A percentile compares a stretch with the other conserved stretches of the same genome.
phyloP scores from a whole-genome alignment of 177 flowering plant species.

The Tripterygium wilfordii region DNA sequence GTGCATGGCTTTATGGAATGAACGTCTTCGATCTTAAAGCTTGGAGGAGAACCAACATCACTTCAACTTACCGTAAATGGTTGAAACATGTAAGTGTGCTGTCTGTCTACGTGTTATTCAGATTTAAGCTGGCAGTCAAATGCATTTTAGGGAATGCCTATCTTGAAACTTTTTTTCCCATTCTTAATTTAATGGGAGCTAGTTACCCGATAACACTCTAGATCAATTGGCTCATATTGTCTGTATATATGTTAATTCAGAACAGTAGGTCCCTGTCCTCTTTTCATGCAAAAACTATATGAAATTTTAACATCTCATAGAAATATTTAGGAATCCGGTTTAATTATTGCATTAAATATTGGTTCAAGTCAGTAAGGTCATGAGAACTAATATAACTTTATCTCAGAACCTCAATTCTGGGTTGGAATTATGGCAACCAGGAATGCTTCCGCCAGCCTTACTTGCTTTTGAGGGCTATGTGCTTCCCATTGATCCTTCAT shows the following conservation, averaged over 20 bases:
- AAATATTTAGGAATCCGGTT: too few relatives aligned
- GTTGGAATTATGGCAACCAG: conserved; percentile 54
- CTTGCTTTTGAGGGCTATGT: conserved; percentile 59
- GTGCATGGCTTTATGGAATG: conserved; percentile 72
- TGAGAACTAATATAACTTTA: too few relatives aligned
- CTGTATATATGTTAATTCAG: too few relatives aligned
- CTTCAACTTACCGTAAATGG: conserved; percentile 49
- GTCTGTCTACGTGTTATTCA: not conserved
- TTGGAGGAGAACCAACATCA: conserved; percentile 64
- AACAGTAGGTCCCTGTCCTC: too few relatives aligned
- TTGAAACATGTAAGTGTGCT: conserved; percentile 46
- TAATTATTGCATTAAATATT: too few relatives aligned
- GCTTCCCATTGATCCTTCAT: conserved; percentile 52
- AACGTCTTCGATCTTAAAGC: conserved; percentile 64
- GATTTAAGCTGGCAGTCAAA: not conserved
- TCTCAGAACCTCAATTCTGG: conserved; percentile 55
- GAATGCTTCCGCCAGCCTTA: conserved; percentile 58
- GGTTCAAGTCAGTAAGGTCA: too few relatives aligned
- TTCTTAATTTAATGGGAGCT: too few relatives aligned
- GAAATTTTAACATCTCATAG: too few relatives aligned
- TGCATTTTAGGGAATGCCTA: too few relatives aligned
- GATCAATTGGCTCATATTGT: too few relatives aligned
- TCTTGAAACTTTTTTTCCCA: not conserved
- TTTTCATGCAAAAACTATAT: too few relatives aligned
- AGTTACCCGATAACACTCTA: too few relatives aligned